These are phyloP conservation scores for Podospora comata DNA, from an alignment of 495 filamentous ascomycete genomes.

Conservation along the genomic window DNA sequence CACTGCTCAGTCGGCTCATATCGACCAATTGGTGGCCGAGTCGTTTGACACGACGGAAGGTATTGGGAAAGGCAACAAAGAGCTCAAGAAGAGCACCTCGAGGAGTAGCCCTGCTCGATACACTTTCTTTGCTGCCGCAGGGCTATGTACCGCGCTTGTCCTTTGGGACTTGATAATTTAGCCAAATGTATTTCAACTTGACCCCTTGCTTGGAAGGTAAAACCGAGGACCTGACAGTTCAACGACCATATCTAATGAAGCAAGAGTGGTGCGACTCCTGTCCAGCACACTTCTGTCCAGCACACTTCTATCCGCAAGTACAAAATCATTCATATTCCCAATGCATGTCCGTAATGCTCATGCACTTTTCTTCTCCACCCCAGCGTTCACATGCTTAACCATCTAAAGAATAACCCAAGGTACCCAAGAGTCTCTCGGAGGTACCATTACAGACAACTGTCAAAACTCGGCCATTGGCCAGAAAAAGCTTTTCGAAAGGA, in stretches of 20 bases:
- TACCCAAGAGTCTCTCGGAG: neutral
- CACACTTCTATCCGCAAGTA: neutral
- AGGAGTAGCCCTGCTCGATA: conserved; percentile 78
- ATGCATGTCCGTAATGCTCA: neutral
- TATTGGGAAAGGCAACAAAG: conserved; percentile 82
- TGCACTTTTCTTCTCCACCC: neutral
- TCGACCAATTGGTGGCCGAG: conserved; percentile 85
- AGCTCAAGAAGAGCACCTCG: conserved; percentile 81
- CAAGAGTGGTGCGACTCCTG: neutral
- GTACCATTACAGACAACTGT: neutral
- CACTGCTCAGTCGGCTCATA: conserved; percentile 75
- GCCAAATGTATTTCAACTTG: conserved; percentile 1
- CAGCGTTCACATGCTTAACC: neutral
- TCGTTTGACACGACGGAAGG: conserved; percentile 77
- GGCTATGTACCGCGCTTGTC: conserved; percentile 75
- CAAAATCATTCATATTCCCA: neutral
- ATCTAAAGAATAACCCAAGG: neutral
- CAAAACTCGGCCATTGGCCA: neutral
- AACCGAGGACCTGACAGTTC: neutral
- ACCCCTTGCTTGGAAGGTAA: neutral
- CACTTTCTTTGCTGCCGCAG: conserved; percentile 83
- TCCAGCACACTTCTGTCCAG: neutral
- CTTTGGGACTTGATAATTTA: conserved; percentile 93
- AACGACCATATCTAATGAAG: neutral
- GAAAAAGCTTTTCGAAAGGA: neutral